Base-by-base conservation (phyloP, 2,329 filamentous ascomycete species). In the Talaromyces piceae region DNA sequence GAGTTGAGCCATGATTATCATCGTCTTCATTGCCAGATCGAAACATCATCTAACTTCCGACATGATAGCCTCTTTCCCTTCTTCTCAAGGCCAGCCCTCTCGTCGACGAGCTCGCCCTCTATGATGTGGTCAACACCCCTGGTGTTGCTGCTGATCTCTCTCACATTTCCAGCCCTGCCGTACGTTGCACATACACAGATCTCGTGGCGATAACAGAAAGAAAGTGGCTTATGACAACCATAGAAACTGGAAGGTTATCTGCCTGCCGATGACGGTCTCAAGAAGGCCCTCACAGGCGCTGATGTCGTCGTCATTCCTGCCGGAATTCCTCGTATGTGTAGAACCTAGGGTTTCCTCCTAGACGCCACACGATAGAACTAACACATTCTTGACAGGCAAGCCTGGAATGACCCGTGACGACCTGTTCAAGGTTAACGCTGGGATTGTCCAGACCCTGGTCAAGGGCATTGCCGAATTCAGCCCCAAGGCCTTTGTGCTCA, bases 391-490 rank as follows among this genome's bases (percentile, higher is more conserved):
- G 20, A 39, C 53, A 96, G 91, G 91, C 76, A 97, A 97, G 82
- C 93, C 93, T 64, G 93, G 93, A 66, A 98, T 98, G 93, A 96
- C 88, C 73, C 90, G 93, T 77, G 93, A 98, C 66, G 93, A 97
- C 70, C 88, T 98, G 54, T 98, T 98, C 87, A 96, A 96, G 78
- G 95, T 96, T 80, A 98, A 98, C 73, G 93, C 93, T 55, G 88
- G 91, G 64, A 98, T 98, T 67, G 93, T 98, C 68, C 89, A 93
- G 76, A 90, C 88, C 62, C 81, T 98, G 61, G 86, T 94, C 63
- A 87, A 95, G 78, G 84, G 87, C 49, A 83, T 89, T 63, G 90
- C 91, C 62, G 84, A 96, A 69, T 83, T 86, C 67, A 85, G 84
- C 69, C 93, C 93, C 69, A 94, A 96, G 72, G 93, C 93, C 51